Base-by-base conservation (phyloP, 2,329 filamentous ascomycete genomes). In the Fusarium luffae region DNA sequence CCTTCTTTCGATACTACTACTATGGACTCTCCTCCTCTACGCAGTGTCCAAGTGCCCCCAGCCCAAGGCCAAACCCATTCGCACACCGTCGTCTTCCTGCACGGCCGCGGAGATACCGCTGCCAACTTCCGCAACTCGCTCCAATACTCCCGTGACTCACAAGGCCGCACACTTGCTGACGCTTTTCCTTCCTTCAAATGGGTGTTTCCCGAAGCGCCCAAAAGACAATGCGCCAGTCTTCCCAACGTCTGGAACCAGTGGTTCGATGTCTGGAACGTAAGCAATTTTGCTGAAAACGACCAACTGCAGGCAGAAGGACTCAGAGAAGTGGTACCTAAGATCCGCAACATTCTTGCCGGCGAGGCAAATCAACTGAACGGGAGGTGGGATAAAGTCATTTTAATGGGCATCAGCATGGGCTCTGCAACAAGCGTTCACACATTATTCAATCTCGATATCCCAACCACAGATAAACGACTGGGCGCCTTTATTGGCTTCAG, bases 261-360 rank as follows among this genome's bases (percentile, higher is more conserved):
- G 85, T 87, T 86, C 71, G 84, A 87, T 70, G 79, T 86, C 47
- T 83, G 79, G 77, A 82, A 83, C 51, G 75, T 81, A 1, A 69
- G 76, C 19, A 75, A 83, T 59, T 80, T 83, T 23, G 44, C 76
- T 1, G 76, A 82, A 13, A 72, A 75, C 14, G 82, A 86, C 63
- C 81, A 83, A 5, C 61, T 83, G 7, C 83, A 86, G 72, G 74
- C 75, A 1, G 68, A 74, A 0, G 85, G 84, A 0, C 71, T 87
- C 9, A 72, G 70, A 34, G 80, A 82, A 12, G 80, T 79, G 59
- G 78, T 83, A 0, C 43, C 51, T 0, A 64, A 68, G 5, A 73
- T 85, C 4, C 68, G 76, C 4, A 51, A 68, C 0, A 46, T 84
- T 5, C 68, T 85, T 1, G 46, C 27, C 6, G 43, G 64, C 0